Conservation (phyloP, 164 flowering plant genomes). For the Berberis vulgaris region DNA sequence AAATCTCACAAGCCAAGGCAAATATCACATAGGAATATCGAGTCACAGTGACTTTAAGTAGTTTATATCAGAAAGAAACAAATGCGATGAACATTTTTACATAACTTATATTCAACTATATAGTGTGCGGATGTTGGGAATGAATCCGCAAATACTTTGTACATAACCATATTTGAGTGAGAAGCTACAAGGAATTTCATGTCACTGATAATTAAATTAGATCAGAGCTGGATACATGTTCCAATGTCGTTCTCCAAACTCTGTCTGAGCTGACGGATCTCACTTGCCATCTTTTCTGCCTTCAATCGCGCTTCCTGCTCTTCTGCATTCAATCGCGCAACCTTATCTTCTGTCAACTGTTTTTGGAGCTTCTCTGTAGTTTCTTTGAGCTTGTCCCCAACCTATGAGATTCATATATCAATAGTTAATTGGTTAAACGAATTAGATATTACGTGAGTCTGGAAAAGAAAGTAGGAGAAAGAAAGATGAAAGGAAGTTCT, state of each 20-base stretch:
- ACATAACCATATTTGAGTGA: neutral
- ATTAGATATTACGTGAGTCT: neutral
- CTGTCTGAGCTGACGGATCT: conserved; percentile 59
- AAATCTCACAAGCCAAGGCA: no score
- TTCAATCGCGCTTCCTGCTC: conserved; percentile 71
- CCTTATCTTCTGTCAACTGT: no score
- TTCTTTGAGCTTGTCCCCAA: conserved; percentile 62
- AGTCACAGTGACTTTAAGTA: neutral
- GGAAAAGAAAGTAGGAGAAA: no score
- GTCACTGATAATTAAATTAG: neutral
- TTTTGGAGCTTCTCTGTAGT: conserved; percentile 57
- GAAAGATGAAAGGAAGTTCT: no score
- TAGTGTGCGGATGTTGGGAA: neutral
- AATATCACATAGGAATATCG: no score
- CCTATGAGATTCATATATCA: no score
- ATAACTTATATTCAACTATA: neutral
- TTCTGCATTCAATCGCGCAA: no score
- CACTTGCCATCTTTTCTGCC: conserved; percentile 55
- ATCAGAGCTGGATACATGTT: conserved; percentile 48
- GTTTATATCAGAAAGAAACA: neutral
- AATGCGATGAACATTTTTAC: neutral
- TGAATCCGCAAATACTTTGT: no score
- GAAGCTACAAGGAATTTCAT: neutral
- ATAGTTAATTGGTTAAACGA: neutral
- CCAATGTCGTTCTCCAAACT: conserved; percentile 40